Percentiles rank a stretch among this genome's conserved stretches.
phyloP scores from a whole-genome alignment of 116 monocot genomes.

The Papilionanthe hybrid region DNA sequence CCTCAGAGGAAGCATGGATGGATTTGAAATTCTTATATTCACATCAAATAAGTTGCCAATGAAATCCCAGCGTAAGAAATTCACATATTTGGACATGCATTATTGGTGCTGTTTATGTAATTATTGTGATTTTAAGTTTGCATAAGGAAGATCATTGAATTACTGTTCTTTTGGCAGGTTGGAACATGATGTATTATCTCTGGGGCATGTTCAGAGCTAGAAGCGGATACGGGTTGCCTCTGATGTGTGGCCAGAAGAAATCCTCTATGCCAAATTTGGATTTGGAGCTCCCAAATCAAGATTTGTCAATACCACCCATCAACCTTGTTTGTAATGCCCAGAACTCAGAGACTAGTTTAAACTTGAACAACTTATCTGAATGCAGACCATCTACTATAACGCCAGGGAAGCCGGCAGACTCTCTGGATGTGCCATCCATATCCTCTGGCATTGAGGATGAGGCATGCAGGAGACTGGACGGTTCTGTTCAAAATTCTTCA shows the following conservation, averaged over 20 bases:
- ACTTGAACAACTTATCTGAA: conserved; percentile 11
- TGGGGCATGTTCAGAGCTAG: conserved; percentile 77
- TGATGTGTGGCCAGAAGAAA: conserved; percentile 15
- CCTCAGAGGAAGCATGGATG: conserved; percentile 61
- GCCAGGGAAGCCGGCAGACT: neutral
- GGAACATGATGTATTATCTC: conserved; percentile 83
- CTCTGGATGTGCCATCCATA: neutral
- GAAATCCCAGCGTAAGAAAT: conserved; percentile 69
- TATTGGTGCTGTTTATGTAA: neutral
- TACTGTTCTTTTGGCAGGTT: conserved; percentile 46
- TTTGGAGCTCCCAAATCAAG: conserved; percentile 9
- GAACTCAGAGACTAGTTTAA: conserved; percentile 4
- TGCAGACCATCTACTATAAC: neutral
- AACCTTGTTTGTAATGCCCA: conserved; percentile 7
- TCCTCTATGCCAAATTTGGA: conserved; percentile 13
- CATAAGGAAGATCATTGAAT: neutral
- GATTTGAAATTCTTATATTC: conserved; percentile 76
- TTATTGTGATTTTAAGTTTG: neutral
- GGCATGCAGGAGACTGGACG: neutral
- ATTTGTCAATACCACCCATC: neutral
- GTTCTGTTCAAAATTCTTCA: neutral
- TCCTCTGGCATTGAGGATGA: conserved; percentile 10
- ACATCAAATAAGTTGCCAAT: conserved; percentile 63
- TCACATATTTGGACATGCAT: neutral
- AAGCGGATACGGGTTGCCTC: conserved; percentile 10